A percentile compares a stretch with the other conserved stretches of the same genome.
Conservation (phyloP, 2,329 filamentous ascomycete genomes). For the Paracamarosporium sp. region DNA sequence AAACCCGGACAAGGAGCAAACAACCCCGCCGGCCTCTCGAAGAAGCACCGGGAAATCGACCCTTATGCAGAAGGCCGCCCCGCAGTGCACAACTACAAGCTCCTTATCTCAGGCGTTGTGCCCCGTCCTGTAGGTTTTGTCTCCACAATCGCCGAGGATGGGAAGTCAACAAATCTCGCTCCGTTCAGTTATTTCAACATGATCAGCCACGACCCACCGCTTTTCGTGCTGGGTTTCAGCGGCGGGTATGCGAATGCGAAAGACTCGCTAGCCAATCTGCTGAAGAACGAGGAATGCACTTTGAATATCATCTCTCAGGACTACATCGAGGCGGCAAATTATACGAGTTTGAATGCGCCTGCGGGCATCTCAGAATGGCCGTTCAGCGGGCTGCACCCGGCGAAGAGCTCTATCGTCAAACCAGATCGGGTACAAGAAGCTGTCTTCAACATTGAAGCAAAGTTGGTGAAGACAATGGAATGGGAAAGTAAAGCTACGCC, state of each 20-base stretch:
- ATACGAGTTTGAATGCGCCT: slow-evolving; percentile 78
- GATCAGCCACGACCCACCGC: slow-evolving; percentile 83
- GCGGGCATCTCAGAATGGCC: slow-evolving; percentile 81
- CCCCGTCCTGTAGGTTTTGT: slow-evolving; percentile 80
- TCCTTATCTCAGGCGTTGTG: slow-evolving; percentile 82
- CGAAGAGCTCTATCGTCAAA: slow-evolving; percentile 69
- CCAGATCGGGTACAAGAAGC: slow-evolving; percentile 80
- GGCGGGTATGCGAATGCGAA: slow-evolving; percentile 69
- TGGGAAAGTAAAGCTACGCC: slow-evolving; percentile 75
- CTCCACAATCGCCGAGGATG: slow-evolving; percentile 66
- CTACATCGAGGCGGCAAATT: slow-evolving; percentile 87
- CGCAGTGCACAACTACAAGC: slow-evolving; percentile 82
- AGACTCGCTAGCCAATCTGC: slow-evolving; percentile 78
- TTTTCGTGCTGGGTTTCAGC: slow-evolving; percentile 73
- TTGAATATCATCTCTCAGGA: slow-evolving; percentile 89
- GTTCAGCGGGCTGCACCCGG: slow-evolving; percentile 76
- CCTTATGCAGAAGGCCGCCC: slow-evolving; percentile 76
- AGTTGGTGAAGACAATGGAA: slow-evolving; percentile 74
- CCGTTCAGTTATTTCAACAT: slow-evolving; percentile 89
- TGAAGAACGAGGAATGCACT: slow-evolving; percentile 72
- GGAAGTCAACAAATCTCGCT: slow-evolving; percentile 74
- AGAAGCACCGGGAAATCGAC: slow-evolving; percentile 78
- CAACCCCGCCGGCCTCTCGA: slow-evolving; percentile 56
- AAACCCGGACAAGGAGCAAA: slow-evolving; percentile 71
- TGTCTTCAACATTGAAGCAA: slow-evolving; percentile 82